Base-by-base conservation (phyloP, 768 basidiomycete species). In the Phlebiopsis flavidoalba region DNA sequence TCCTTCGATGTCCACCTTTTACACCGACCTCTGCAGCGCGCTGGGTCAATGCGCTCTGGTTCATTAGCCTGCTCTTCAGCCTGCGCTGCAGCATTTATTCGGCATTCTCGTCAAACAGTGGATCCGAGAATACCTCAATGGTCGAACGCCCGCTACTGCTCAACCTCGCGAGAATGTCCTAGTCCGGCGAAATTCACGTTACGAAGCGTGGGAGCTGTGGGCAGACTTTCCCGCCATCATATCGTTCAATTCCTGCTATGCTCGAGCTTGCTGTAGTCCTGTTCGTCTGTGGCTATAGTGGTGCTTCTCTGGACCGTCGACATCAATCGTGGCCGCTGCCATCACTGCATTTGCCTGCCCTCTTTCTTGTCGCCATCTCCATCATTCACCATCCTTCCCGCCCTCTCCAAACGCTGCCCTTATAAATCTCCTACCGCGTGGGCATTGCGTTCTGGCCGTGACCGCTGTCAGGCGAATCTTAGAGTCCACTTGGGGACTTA, bases 361-460 rank as follows among this genome's bases (percentile, higher is more conserved):
- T n/a, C 3, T 43, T 43, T 26, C 57, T 58, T 3, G 5, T 37
- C 8, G 12, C 46, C 15, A 35, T 48, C 14, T 10, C 46, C 4
- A n/a, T n/a, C 33, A 12, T 21, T 58, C 57, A 58, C 57, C 17
- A 17, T 49, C n/a, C 24, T 49, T 3, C 57, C 57, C 7, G 47
- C 57, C 3, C 5, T 58, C n/a, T 49, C 3, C 45, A 35, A 31
- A 21, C 57, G 47, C 24, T 58, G 57, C 22, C 57, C 57, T 1
- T 58, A 58, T 35, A 58, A 58, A 22, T 58, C 57, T 17, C 57
- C 57, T 5, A 58, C 57, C 1, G 45, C 46, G n/a, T 58, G 57
- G 57, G 57, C 57, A 12, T 43, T n/a, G 40, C 17, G 40, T 43
- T 12, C 40, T 43, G 12, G 40, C 40, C 10, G 17, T 43, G 17